Evolutionary conservation across 73 alveolate genomes (phyloP), one percentile per base, ranked within the genome.

Genomic region (Vitrella brassicaformis): DNA sequence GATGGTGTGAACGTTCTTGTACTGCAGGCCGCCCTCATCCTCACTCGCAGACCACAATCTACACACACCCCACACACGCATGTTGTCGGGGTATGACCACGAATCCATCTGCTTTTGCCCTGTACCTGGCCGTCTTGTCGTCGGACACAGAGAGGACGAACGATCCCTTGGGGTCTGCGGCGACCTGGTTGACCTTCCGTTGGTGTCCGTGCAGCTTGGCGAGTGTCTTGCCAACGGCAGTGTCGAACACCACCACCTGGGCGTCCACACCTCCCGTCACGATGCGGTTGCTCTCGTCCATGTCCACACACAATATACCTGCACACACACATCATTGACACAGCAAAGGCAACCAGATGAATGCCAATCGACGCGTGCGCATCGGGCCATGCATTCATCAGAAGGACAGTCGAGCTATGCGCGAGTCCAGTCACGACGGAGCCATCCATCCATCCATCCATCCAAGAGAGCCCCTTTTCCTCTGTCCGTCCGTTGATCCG

Each of bases 211-310:
- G 67, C 84, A 77, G 30, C 68, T 71, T 77, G 68, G 68, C 78
- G 71, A 47, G 67, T 26, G 39, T 47, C 78, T 77, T 77, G 32
- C 47, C 47, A 67, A 26, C 70, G 68, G 45, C 73, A 19, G 78
- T 67, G 31, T 77, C 72, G 78, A 45, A 77, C 56, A 77, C 71
- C 22, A 77, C 46, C 72, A 77, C 84, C 84, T 77, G 75, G 64
- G n/a, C 8, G 78, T 77, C 84, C 31, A 77, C 72, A 0, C 84
- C 84, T 10, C 84, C 84, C 19, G 84, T 47, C 25, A 71, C 84
- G 39, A 70, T 47, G 67, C 78, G 19, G 31, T 26, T 39, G 56
- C 56, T 39, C 56, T 39, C 14, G 14, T 39, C 56, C 56, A 39
- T 8, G 14, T 39, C 56, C 56, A 39, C 56, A 4, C 56, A 39